A percentile compares a stretch with the other conserved stretches of the same genome.
Conservation (phyloP, 139 green algal species). For the Tetradesmus lagerheimii region DNA sequence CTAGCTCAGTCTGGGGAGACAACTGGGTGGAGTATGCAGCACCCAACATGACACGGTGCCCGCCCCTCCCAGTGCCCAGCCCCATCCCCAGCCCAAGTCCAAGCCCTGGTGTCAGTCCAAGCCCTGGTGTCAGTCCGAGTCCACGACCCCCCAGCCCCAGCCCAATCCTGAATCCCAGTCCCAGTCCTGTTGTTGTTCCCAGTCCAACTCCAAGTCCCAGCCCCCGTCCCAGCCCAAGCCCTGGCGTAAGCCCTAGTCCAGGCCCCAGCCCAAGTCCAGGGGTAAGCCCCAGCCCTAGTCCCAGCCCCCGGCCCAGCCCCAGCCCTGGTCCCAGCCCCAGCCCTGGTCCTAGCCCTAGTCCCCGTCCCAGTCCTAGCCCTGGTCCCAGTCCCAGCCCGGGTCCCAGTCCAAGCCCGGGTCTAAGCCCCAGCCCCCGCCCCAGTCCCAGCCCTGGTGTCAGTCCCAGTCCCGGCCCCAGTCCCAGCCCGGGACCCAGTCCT, state of each 20-base stretch:
- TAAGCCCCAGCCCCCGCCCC: neutral
- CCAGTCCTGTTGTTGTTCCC: too few relatives aligned
- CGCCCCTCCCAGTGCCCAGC: too few relatives aligned
- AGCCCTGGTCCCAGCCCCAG: neutral
- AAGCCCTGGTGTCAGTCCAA: neutral
- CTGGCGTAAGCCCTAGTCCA: neutral
- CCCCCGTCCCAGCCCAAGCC: neutral
- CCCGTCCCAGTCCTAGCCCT: neutral
- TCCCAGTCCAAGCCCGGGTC: neutral
- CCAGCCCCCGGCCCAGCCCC: neutral
- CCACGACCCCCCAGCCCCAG: too few relatives aligned
- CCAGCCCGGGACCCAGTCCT: neutral
- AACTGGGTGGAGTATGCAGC: neutral
- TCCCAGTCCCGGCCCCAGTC: neutral
- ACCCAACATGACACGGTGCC: neutral
- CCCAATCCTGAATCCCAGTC: neutral
- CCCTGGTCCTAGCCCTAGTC: neutral
- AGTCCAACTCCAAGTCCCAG: neutral
- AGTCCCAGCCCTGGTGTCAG: neutral
- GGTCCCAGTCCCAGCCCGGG: neutral
- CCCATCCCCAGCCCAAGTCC: neutral
- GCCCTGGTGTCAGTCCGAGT: neutral
- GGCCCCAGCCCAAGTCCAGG: neutral
- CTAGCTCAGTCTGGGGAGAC: neutral
- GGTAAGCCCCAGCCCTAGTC: neutral